Base-by-base conservation (phyloP, 768 basidiomycete genomes). In the Kwoniella sp. region DNA sequence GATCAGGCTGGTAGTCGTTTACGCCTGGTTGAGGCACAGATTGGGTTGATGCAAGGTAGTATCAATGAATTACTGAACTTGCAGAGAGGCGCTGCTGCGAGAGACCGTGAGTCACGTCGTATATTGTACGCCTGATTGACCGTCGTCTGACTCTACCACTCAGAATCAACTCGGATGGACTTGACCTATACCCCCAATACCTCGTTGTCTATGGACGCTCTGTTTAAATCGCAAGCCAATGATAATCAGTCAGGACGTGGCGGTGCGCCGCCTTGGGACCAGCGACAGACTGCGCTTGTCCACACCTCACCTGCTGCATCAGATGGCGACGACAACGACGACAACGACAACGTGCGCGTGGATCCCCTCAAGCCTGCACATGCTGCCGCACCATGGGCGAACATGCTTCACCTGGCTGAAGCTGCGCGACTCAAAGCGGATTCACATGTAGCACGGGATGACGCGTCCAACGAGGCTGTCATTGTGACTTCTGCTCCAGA, bases 331-430 rank as follows among this genome's bases (percentile, higher is more conserved):
- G n/a, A n/a, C n/a, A n/a, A n/a, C n/a, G n/a, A n/a, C n/a, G n/a
- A n/a, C n/a, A n/a, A n/a, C n/a, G n/a, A 73, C 36, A 70, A 76
- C 24, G 71, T 69, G 8, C 63, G 63, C 17, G 49, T 37, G 4
- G 72, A 76, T 22, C 69, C 57, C 8, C 50, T 69, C 12, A 48
- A 46, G 36, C 63, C 58, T 6, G 56, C 30, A n/a, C 26, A 47
- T 26, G 49, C 63, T 19, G 51, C 57, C 17, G 70, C 65, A 1
- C 72, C 74, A 4, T 73, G 69, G 70, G 63, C 67, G 30, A 73
- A 69, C 37, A 76, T 76, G 74, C 50, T 72, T 13, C 71, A 68
- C 21, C 65, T 76, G 7, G 74, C 72, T 13, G 74, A 76, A 54
- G 74, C 72, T 2, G 74, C 74, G 1, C 58, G 74, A 33, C 50